A percentile compares a stretch with the other conserved stretches of the same genome.
Evolutionary conservation across 176 grass and related monocot species (phyloP).

Genomic region (Oryza glumipatula): DNA sequence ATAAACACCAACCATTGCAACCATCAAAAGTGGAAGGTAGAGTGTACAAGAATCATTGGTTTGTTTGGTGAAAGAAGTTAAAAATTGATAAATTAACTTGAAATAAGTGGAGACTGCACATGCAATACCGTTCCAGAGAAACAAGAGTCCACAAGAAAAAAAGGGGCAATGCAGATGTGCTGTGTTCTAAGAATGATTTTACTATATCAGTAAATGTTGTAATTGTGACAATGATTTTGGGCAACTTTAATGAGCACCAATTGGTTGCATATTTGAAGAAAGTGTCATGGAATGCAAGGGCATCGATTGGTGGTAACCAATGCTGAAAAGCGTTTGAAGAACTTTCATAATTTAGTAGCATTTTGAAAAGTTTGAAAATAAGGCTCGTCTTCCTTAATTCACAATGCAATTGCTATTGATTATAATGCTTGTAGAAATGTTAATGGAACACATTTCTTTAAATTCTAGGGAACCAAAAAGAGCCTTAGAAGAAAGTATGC

Average conservation of each 20-base stretch:
- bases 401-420: not conserved
- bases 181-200: not conserved
- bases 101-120: not conserved
- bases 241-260: not conserved
- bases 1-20: too few species aligned
- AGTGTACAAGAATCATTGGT: not conserved
- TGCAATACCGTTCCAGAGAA: not conserved
- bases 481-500: not conserved
- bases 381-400: not conserved
- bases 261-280: not conserved
- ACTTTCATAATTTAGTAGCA: not conserved
- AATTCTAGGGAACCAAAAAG: not conserved
- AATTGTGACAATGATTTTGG: not conserved
- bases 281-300: not conserved
- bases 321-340: not conserved
- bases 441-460: not conserved
- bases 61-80: not conserved
- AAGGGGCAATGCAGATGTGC: not conserved
- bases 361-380: conserved; percentile 6
- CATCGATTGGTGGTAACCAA: too few species aligned
- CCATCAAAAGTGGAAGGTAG: not conserved
- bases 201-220: not conserved
- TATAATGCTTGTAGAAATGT: not conserved
- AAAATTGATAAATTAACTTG: too few species aligned
- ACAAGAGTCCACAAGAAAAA: not conserved